Percentiles rank a stretch among this genome's conserved stretches.
These are phyloP conservation scores for button mushroom (Agaricus bisporus) DNA, from an alignment of 768 basidiomycete species.

Conservation along the genomic window DNA sequence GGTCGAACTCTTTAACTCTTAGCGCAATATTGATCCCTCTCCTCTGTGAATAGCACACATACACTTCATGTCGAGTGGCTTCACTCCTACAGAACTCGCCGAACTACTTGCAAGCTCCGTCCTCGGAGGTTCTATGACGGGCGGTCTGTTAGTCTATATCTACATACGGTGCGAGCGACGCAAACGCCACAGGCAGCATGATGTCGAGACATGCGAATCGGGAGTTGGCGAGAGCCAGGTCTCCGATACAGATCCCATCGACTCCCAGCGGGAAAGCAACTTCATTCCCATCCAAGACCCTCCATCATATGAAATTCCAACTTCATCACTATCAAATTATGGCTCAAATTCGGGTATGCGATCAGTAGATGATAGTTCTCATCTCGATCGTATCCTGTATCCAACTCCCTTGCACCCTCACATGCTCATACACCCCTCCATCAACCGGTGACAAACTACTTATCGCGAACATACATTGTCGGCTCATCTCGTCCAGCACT, in stretches of 20 bases:
- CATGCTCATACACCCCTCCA: no score
- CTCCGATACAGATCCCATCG: background rate
- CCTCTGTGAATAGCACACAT: no score
- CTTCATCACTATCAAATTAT: background rate
- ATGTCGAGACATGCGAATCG: background rate
- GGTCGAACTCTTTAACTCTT: no score
- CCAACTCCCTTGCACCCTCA: background rate
- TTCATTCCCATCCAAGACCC: constrained; percentile 7
- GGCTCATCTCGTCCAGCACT: no score
- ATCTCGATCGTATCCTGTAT: background rate
- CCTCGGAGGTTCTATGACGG: background rate
- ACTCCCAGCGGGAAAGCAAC: background rate
- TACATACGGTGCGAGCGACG: background rate
- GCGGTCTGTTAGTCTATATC: background rate
- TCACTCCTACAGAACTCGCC: background rate
- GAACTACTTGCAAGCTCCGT: background rate
- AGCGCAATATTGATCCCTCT: no score
- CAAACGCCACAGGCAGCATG: background rate
- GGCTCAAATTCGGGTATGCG: background rate
- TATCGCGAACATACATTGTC: no score
- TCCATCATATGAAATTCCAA: background rate
- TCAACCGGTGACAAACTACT: no score
- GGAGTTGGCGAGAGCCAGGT: background rate
- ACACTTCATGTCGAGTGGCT: background rate
- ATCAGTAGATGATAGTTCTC: background rate